Evolutionary conservation across 2,329 filamentous ascomycete genomes (phyloP).

Genomic region (Phaeoacremonium minimum): DNA sequence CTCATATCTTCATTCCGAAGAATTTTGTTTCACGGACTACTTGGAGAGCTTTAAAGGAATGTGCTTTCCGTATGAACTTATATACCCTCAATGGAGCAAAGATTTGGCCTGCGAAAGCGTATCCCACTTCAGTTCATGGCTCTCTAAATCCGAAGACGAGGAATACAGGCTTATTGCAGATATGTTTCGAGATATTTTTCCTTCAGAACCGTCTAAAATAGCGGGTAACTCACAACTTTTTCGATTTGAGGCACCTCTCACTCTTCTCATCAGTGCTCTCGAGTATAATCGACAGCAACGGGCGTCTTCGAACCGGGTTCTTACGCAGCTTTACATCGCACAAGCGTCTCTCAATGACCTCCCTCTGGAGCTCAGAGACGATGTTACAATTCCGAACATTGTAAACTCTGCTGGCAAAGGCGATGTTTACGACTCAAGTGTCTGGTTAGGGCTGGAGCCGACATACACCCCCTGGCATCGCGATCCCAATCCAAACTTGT

Average conservation of each 20-base stretch:
- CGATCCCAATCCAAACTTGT: slow-evolving; percentile 92
- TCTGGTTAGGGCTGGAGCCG: slow-evolving; percentile 84
- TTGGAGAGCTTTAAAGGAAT: slow-evolving; percentile 2
- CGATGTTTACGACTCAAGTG: slow-evolving; percentile 79
- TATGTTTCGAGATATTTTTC: neutral
- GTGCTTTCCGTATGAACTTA: slow-evolving; percentile 8
- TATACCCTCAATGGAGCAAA: slow-evolving; percentile 5
- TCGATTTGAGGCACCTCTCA: slow-evolving; percentile 57
- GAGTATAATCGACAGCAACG: slow-evolving; percentile 34
- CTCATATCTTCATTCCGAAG: no score
- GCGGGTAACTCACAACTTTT: slow-evolving; percentile 35
- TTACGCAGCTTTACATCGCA: slow-evolving; percentile 71
- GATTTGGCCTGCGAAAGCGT: slow-evolving; percentile 1
- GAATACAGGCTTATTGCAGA: no score
- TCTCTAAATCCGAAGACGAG: no score
- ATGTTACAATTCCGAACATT: slow-evolving; percentile 64
- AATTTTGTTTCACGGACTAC: slow-evolving; percentile 2
- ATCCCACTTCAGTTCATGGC: no score
- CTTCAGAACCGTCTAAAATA: neutral
- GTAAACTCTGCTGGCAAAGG: slow-evolving; percentile 64
- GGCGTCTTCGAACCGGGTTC: slow-evolving; percentile 1
- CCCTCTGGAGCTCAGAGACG: slow-evolving; percentile 54
- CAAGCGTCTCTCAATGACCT: slow-evolving; percentile 72
- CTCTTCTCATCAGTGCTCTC: slow-evolving; percentile 57
- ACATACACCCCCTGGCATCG: slow-evolving; percentile 89